Conservation (phyloP, 495 filamentous ascomycete genomes). For the Trichoderma erinaceum region DNA sequence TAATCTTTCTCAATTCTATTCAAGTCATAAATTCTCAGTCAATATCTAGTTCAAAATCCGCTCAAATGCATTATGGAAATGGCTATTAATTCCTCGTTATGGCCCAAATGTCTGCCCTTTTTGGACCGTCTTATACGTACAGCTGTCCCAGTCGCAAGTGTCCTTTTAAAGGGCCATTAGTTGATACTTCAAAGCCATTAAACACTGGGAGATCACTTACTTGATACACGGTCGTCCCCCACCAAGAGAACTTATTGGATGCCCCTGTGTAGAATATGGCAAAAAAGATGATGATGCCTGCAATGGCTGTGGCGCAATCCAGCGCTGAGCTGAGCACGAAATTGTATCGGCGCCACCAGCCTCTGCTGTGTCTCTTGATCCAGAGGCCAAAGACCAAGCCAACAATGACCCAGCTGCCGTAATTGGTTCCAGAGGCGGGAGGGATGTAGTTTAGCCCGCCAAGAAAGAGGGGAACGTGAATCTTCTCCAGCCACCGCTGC, state of each 20-base stretch:
- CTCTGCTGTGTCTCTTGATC: constrained; percentile 33
- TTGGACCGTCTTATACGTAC: background rate
- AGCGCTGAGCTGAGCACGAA: constrained; percentile 29
- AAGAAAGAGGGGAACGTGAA: constrained; percentile 44
- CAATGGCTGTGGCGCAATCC: constrained; percentile 26
- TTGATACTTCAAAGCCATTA: background rate
- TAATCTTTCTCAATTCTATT: no score
- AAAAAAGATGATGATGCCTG: constrained; percentile 32
- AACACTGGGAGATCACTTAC: background rate
- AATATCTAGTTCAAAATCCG: no score
- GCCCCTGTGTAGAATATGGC: constrained; percentile 16
- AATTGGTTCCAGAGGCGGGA: constrained; percentile 44
- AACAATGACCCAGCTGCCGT: constrained; percentile 44
- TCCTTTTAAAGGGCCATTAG: background rate
- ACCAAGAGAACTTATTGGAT: background rate
- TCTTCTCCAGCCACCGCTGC: constrained; percentile 21
- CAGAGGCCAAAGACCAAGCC: constrained; percentile 41
- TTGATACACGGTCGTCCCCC: background rate
- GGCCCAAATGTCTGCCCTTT: background rate
- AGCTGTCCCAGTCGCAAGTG: constrained; percentile 3
- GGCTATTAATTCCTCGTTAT: background rate
- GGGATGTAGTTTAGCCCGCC: constrained; percentile 37
- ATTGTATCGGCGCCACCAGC: constrained; percentile 38
- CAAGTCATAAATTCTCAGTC: no score
- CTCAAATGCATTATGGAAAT: no score